Percentiles rank a stretch among this genome's conserved stretches.
These are phyloP conservation scores for Staphylotrichum tortipilum DNA, from an alignment of 495 filamentous ascomycete genomes.

Conservation along the genomic window DNA sequence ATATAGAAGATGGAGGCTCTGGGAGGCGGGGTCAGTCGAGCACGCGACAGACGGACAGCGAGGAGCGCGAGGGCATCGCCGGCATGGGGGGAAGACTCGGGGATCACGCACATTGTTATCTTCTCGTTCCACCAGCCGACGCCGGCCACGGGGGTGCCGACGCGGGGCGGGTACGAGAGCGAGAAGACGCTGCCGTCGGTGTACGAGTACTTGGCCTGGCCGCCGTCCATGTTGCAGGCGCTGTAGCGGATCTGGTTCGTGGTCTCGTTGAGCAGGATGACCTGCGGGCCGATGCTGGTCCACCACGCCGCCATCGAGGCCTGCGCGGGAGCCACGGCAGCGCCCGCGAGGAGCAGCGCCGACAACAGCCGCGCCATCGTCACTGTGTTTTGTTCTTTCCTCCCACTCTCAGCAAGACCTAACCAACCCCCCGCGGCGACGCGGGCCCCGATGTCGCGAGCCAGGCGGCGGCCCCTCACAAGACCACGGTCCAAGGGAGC, in stretches of 20 bases:
- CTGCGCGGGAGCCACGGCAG: conserved; percentile 12
- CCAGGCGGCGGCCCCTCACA: too few relatives aligned
- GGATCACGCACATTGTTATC: conserved; percentile 14
- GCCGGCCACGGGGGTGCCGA: conserved; percentile 28
- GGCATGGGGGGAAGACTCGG: not conserved
- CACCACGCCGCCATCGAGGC: conserved; percentile 28
- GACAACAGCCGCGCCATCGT: conserved; percentile 11
- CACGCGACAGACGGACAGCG: too few relatives aligned
- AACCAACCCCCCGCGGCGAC: not conserved
- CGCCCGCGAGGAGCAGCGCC: conserved; percentile 17
- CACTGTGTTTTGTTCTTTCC: not conserved
- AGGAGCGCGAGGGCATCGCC: too few relatives aligned
- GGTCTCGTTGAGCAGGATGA: conserved; percentile 28
- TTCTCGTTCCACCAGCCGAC: conserved; percentile 22
- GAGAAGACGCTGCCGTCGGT: conserved; percentile 15
- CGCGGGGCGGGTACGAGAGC: conserved; percentile 19
- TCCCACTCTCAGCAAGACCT: too few relatives aligned
- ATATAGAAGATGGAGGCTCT: conserved; percentile 30
- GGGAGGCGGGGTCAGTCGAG: not conserved
- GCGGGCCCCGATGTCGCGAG: too few relatives aligned
- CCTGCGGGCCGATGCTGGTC: conserved; percentile 22
- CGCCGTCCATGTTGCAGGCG: conserved; percentile 23
- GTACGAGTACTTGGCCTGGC: conserved; percentile 20
- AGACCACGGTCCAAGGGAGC: too few relatives aligned
- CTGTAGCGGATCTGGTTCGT: conserved; percentile 29